Base-by-base conservation (phyloP, 192 early-diverging fungal genomes). In the Geranomyces variabilis region DNA sequence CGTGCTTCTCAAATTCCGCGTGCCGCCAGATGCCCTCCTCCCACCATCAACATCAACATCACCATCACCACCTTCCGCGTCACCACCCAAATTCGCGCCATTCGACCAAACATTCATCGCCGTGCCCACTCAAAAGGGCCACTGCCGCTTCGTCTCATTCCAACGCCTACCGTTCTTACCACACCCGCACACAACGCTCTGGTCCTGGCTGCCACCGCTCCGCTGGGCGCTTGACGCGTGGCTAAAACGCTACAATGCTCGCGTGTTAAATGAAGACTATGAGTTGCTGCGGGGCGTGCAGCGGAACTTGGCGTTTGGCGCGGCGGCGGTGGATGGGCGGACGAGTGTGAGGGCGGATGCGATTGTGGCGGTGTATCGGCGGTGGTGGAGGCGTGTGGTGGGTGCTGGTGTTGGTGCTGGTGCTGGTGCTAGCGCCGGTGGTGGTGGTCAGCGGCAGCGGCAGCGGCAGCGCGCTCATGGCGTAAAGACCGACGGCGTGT, bases 71-170 rank as follows among this genome's bases (percentile, higher is more conserved):
- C 29, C n/a, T n/a, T n/a, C n/a, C n/a, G 56, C 26, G 12, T 26
- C 12, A 17, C 8, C 58, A 7, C 21, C 4, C 8, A 28, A 28
- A 29, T 60, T 60, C 31, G 28, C 22, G 17, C 41, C 57, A 22
- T 61, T 66, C 21, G 80, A 77, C 46, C 74, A 76, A 64, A 68
- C 66, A 0, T 78, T 81, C 57, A 75, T 78, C 64, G 36, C 51
- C 47, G 48, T 81, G 0, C 80, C 80, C 12, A 75, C 70, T 9
- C 57, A 33, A 15, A 75, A 77, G 44, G 80, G 80, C 10, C 67
- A 78, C 43, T 76, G 76, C 41, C 63, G 76, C 47, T 81, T 81
- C 58, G 48, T 81, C 59, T 77, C 57, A n/a, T 68, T 68, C 51
- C 66, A 68, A 43, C 47, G 66, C 22, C 57, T 68, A 24, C 66